Conservation (phyloP, 805 yeast genomes). For the Ogataea parapolymorpha region DNA sequence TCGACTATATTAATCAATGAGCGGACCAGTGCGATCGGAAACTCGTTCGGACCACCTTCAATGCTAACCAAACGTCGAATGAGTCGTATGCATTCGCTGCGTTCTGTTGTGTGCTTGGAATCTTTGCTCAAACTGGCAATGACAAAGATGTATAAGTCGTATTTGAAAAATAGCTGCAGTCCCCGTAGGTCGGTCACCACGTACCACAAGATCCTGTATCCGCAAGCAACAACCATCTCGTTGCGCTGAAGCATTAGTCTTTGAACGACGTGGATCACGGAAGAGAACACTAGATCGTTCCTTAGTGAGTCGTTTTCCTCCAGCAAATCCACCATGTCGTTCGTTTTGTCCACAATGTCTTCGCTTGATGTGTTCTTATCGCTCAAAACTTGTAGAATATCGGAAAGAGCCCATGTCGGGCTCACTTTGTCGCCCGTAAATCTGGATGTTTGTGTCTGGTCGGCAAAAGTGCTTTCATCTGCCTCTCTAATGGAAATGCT, state of each 20-base stretch:
- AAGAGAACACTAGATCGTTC: constrained; percentile 58
- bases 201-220: constrained; percentile 69
- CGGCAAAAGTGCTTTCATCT: constrained; percentile 8
- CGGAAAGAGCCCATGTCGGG: constrained; percentile 64
- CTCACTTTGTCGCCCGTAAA: constrained; percentile 24
- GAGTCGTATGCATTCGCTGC: constrained; percentile 73
- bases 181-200: constrained; percentile 55
- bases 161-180: constrained; percentile 47
- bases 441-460: constrained; percentile 1
- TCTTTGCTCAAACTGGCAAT: constrained; percentile 64
- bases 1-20: constrained; percentile 65
- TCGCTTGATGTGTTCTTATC: constrained; percentile 48
- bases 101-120: constrained; percentile 46
- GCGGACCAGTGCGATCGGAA: constrained; percentile 62
- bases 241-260: constrained; percentile 49
- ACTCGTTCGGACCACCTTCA: constrained; percentile 47
- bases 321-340: constrained; percentile 58
- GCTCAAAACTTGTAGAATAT: constrained; percentile 55
- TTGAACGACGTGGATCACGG: constrained; percentile 54
- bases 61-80: constrained; percentile 59
- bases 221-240: constrained; percentile 66
- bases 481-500: constrained; percentile 16
- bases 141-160: constrained; percentile 60
- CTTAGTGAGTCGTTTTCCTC: constrained; percentile 56
- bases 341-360: constrained; percentile 55